phyloP scores from a whole-genome alignment of 2,329 filamentous ascomycete genomes.

The Penicillium janthinellum region DNA sequence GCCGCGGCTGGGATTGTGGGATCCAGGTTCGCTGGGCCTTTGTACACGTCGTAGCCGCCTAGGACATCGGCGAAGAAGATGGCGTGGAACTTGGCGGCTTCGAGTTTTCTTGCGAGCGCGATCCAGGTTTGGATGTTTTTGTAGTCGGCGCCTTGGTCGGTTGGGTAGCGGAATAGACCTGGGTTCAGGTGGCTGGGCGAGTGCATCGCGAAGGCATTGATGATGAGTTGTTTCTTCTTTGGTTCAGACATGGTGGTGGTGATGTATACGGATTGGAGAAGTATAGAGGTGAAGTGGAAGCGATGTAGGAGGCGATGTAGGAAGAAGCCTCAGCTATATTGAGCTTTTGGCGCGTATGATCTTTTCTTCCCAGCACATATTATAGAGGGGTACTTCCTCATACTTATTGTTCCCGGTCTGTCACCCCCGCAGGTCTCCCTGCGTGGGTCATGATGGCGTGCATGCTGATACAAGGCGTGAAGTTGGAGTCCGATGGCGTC shows the following conservation, averaged over 20 bases:
- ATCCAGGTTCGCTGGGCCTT: constrained; percentile 42
- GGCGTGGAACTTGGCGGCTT: constrained; percentile 53
- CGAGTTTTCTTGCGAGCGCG: constrained; percentile 49
- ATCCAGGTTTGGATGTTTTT: constrained; percentile 52
- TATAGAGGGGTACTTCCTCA: not conserved
- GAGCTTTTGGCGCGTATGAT: not conserved
- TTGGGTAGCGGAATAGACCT: constrained; percentile 42
- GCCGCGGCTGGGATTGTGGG: constrained; percentile 44
- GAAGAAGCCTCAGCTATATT: too few species aligned
- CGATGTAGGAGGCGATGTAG: not conserved
- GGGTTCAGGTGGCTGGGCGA: constrained; percentile 51
- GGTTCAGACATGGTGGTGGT: constrained; percentile 16
- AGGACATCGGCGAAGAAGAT: constrained; percentile 56
- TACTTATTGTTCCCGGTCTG: constrained; percentile 15
- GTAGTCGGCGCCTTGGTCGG: constrained; percentile 42
- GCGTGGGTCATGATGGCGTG: constrained; percentile 12
- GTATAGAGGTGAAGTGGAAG: too few species aligned
- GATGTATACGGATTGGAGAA: not conserved
- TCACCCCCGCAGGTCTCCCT: constrained; percentile 15
- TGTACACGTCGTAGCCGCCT: constrained; percentile 52
- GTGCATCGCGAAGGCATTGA: constrained; percentile 54
- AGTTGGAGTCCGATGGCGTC: constrained; percentile 31
- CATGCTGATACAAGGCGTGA: constrained; percentile 23
- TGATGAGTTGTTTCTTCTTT: constrained; percentile 44
- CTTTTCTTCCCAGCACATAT: not conserved